Evolutionary conservation across 1,139 yeast species (phyloP), one percentile per base, ranked within the genome.

Genomic region (Scheffersomyces parashehatae): DNA sequence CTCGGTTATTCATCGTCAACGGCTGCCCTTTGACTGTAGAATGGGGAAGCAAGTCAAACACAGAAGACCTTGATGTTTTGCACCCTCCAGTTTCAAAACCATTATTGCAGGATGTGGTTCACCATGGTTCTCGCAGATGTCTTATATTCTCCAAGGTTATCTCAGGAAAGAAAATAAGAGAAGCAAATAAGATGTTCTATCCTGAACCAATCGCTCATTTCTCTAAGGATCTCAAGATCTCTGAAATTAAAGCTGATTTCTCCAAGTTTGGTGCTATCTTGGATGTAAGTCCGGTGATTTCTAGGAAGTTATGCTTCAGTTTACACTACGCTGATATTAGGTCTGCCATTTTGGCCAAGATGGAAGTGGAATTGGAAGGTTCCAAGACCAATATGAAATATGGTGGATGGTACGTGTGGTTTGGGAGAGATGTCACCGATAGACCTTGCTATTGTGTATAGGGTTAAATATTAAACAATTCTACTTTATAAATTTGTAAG

Each of bases 391-490:
- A 68, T 42, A 52, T 52, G n/a, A 79, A 74, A 51, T 87, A 82
- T 54, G 61, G 61, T 7, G 77, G 68, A 6, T 88, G 95, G 95
- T 62, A 70, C 9, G 64, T 85, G 3, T 75, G 82, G 77, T 88
- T 80, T 55, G 89, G 87, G 0, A 76, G 74, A 41, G 96, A 88
- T 58, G 78, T 81, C 1, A 73, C 88, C 5, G 93, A 85, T 50
- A 70, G 68, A 47, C 82, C 75, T 3, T 67, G 73, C 45, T 56
- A 56, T 38, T 50, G 48, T 26, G n/a, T 45, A 10, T 47, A 38
- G 28, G 8, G 26, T 20, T 5, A 8, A 20, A 20, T 20, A 20
- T 5, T 20, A 20, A 9, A 20, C 8, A 20, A 3, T 20, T 13
- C 14, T 20, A 20, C 7, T 20, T 20, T 20, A 20, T 6, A 20